These are phyloP conservation scores for Colletotrichum sp. DNA, from an alignment of 2,329 filamentous ascomycete species.

Conservation along the genomic window DNA sequence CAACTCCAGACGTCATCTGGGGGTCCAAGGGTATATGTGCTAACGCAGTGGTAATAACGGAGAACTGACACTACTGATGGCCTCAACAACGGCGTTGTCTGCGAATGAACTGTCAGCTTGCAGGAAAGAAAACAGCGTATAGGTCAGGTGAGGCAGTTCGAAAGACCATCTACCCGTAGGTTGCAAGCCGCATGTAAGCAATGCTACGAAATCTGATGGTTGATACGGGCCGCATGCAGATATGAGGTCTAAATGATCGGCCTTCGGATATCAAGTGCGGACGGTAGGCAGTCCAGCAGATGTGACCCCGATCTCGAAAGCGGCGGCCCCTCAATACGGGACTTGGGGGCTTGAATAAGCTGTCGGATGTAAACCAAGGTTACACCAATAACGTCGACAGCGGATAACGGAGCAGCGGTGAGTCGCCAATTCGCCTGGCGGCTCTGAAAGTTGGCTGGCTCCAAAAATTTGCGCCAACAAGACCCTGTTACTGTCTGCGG, in stretches of 20 bases:
- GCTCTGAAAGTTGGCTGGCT: not conserved
- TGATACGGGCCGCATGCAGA: not conserved
- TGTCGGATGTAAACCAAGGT: not conserved
- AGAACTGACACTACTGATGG: not conserved
- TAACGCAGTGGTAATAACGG: not conserved
- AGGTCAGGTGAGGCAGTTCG: not conserved
- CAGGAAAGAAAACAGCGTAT: not conserved
- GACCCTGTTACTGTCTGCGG: not conserved
- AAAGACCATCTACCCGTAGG: not conserved
- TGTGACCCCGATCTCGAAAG: not conserved
- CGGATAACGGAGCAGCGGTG: not conserved
- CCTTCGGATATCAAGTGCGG: not conserved
- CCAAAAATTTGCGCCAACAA: not conserved
- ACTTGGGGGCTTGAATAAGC: not conserved
- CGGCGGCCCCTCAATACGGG: not conserved
- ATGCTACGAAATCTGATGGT: not conserved
- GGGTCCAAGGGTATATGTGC: constrained; percentile 10
- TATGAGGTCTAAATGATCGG: not conserved
- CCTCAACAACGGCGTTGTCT: not conserved
- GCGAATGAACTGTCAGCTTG: not conserved
- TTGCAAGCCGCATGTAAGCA: not conserved
- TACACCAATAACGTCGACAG: not conserved
- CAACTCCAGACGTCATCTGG: constrained; percentile 1
- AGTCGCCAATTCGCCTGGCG: not conserved
- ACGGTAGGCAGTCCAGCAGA: not conserved